Evolutionary conservation across 2,329 filamentous ascomycete species (phyloP).

Genomic region (Fusarium albidum): DNA sequence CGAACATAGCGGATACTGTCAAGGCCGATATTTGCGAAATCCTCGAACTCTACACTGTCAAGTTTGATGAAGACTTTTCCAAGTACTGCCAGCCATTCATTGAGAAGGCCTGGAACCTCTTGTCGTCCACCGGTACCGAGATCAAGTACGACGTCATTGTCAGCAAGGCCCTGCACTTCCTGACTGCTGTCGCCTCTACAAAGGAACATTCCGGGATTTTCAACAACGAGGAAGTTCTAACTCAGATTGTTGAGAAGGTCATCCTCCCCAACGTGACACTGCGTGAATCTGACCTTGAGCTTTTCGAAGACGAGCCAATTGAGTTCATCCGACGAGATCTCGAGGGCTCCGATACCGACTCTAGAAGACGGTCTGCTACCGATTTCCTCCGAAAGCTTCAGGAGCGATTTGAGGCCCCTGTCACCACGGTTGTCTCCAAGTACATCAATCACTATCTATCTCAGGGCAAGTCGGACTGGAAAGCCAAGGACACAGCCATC

Average conservation of each 20-base stretch:
- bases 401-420: conserved; percentile 84
- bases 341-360: conserved; percentile 96
- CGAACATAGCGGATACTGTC: conserved; percentile 83
- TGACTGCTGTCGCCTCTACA: conserved; percentile 86
- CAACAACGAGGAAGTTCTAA: conserved; percentile 80
- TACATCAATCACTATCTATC: conserved; percentile 90
- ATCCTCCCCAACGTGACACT: conserved; percentile 92
- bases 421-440: conserved; percentile 85
- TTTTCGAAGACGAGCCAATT: conserved; percentile 98
- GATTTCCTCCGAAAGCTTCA: conserved; percentile 92
- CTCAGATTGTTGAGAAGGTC: conserved; percentile 93
- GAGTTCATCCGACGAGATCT: conserved; percentile 96
- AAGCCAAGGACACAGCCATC: conserved; percentile 96
- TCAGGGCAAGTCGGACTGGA: conserved; percentile 87
- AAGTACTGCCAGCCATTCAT: conserved; percentile 84
- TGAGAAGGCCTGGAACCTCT: conserved; percentile 86
- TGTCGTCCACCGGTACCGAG: conserved; percentile 85
- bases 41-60: conserved; percentile 88
- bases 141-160: conserved; percentile 95
- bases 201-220: conserved; percentile 83
- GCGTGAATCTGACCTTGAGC: conserved; percentile 91
- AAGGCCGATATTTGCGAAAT: conserved; percentile 95
- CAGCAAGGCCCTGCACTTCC: conserved; percentile 92
- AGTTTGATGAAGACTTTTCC: conserved; percentile 95
- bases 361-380: conserved; percentile 87